Percentiles rank a stretch among this genome's conserved stretches.
Conservation (phyloP, 1,284 basidiomycete genomes). For the Cryptococcus maquisensis region DNA sequence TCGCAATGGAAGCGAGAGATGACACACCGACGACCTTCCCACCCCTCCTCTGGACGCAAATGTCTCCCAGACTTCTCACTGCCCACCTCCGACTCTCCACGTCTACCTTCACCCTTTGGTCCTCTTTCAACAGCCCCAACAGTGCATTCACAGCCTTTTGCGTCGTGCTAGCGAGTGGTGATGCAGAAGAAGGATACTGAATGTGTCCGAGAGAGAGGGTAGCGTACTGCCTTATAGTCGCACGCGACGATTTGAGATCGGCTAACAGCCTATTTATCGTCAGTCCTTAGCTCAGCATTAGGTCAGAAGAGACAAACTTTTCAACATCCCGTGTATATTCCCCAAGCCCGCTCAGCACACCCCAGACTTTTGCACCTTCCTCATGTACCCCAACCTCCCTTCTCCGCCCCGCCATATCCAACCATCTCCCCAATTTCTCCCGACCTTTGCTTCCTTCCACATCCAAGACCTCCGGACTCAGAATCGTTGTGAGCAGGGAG, state of each 20-base stretch:
- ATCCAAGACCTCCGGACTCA: conserved; percentile 49
- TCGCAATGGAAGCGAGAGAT: not conserved
- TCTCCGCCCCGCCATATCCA: conserved; percentile 71
- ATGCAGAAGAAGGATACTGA: conserved; percentile 53
- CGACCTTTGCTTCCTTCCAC: too few relatives aligned
- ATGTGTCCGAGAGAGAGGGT: conserved; percentile 69
- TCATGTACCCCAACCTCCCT: conserved; percentile 65
- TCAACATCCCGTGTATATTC: conserved; percentile 61
- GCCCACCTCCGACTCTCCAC: conserved; percentile 44
- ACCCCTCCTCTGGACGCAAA: conserved; percentile 13
- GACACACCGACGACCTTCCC: conserved; percentile 18
- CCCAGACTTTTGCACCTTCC: conserved; percentile 65
- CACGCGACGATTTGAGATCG: conserved; percentile 56
- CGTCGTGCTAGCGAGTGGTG: not conserved
- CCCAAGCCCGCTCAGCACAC: conserved; percentile 60
- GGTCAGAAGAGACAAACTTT: conserved; percentile 59
- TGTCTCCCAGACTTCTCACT: conserved; percentile 29
- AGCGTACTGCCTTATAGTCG: conserved; percentile 66
- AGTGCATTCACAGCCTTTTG: conserved; percentile 20
- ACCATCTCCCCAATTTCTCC: conserved; percentile 43
- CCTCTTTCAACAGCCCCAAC: conserved; percentile 24
- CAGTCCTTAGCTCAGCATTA: not conserved
- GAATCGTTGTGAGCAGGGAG: conserved; percentile 61
- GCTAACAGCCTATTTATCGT: conserved; percentile 57
- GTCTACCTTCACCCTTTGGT: conserved; percentile 28